These are phyloP conservation scores for Penicillium canescens DNA, from an alignment of 495 filamentous ascomycete genomes.

Conservation along the genomic window DNA sequence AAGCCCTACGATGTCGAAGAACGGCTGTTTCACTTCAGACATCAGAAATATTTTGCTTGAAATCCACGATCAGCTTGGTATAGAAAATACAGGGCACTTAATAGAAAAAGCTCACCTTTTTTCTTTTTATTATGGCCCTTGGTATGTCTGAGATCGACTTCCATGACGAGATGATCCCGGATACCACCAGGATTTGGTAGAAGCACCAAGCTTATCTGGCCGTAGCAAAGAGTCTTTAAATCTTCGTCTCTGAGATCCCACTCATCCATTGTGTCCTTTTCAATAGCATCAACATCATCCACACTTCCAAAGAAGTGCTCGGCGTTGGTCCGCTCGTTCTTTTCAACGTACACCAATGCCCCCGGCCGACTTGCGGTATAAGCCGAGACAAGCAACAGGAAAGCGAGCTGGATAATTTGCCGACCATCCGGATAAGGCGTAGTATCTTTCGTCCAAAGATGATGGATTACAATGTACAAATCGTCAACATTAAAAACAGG, in stretches of 20 bases:
- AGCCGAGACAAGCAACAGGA: background rate
- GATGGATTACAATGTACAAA: background rate
- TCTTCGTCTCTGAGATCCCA: background rate
- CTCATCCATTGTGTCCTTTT: background rate
- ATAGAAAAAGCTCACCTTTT: too few species aligned
- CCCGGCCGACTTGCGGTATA: background rate
- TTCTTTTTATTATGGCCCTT: too few species aligned
- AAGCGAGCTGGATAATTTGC: background rate
- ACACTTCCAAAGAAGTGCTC: background rate
- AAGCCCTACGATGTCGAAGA: too few species aligned
- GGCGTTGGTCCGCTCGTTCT: background rate
- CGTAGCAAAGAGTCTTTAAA: background rate
- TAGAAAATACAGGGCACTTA: too few species aligned
- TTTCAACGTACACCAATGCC: background rate
- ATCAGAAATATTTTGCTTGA: too few species aligned
- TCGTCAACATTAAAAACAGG: background rate
- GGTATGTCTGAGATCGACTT: too few species aligned
- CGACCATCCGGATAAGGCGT: background rate
- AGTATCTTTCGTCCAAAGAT: background rate
- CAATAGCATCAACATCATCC: background rate
- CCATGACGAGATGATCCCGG: too few species aligned
- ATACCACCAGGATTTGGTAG: too few species aligned
- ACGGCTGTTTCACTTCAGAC: too few species aligned
- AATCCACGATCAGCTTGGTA: too few species aligned
- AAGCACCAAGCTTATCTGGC: too few species aligned